These are phyloP conservation scores for Penicillium sclerotiorum DNA, from an alignment of 2,329 filamentous ascomycete species.

Conservation along the genomic window DNA sequence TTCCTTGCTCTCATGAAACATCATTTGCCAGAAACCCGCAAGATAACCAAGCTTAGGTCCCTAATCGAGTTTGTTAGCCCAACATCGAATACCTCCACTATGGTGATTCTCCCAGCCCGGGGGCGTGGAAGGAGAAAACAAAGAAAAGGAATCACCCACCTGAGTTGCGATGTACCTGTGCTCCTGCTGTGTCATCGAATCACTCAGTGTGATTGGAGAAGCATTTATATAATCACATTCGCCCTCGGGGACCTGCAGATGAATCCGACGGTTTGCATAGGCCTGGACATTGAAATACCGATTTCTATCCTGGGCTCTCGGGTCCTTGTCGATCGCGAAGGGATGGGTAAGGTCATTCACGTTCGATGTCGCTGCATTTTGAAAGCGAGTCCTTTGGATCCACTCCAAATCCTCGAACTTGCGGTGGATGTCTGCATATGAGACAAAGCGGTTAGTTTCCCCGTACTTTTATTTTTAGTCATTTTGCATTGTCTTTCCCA, in stretches of 20 bases:
- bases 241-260: conserved; percentile 73
- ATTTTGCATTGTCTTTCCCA: conserved; percentile 6
- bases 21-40: conserved; percentile 93
- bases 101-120: too few species aligned
- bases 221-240: conserved; percentile 81
- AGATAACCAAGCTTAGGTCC: conserved; percentile 78
- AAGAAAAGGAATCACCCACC: conserved; percentile 40
- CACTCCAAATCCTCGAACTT: conserved; percentile 66
- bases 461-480: background rate
- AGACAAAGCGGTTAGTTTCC: conserved; percentile 16
- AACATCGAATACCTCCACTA: too few species aligned
- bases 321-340: conserved; percentile 62
- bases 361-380: too few species aligned
- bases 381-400: conserved; percentile 59
- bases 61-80: too few species aligned
- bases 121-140: too few species aligned
- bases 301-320: conserved; percentile 67
- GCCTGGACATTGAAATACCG: conserved; percentile 89
- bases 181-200: conserved; percentile 48
- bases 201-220: conserved; percentile 66
- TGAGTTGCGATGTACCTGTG: conserved; percentile 87
- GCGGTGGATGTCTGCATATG: conserved; percentile 54
- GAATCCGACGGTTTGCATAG: conserved; percentile 83
- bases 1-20: conserved; percentile 75
- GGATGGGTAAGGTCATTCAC: conserved; percentile 52